Conservation (phyloP, 2,329 filamentous ascomycete species). For the Paracorniculantispora psalliotae region DNA sequence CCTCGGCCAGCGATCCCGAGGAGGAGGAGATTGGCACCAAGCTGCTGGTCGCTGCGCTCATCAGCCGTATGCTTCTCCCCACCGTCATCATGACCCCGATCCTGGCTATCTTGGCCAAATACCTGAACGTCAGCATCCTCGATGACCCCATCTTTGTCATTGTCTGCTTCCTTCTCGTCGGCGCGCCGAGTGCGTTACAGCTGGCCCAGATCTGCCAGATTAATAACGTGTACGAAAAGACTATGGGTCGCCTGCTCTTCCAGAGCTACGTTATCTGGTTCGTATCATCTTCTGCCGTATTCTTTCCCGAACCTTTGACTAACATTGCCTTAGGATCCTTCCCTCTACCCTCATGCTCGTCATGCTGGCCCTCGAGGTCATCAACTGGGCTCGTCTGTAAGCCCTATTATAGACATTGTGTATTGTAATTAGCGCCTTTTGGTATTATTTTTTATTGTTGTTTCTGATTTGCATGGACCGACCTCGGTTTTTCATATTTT, state of each 20-base stretch:
- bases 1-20: conserved; percentile 60
- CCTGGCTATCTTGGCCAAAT: conserved; percentile 82
- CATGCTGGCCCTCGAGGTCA: conserved; percentile 84
- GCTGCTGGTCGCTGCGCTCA: conserved; percentile 76
- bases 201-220: conserved; percentile 98
- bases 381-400: conserved; percentile 67
- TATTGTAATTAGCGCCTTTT: conserved; percentile 13
- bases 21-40: conserved; percentile 65
- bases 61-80: conserved; percentile 89
- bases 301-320: conserved; percentile 15
- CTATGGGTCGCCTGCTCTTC: conserved; percentile 89
- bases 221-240: conserved; percentile 90
- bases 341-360: conserved; percentile 89
- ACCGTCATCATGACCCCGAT: conserved; percentile 89
- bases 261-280: conserved; percentile 86
- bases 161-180: conserved; percentile 93
- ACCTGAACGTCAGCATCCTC: conserved; percentile 84
- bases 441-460: neutral
- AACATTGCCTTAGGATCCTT: conserved; percentile 62
- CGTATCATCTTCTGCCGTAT: conserved; percentile 28
- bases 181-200: conserved; percentile 88
- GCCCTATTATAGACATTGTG: conserved; percentile 12
- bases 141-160: conserved; percentile 98
- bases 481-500: neutral
- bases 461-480: neutral